Conservation (phyloP, 2,329 filamentous ascomycete genomes). For the Alternaria novae-zelandiae region DNA sequence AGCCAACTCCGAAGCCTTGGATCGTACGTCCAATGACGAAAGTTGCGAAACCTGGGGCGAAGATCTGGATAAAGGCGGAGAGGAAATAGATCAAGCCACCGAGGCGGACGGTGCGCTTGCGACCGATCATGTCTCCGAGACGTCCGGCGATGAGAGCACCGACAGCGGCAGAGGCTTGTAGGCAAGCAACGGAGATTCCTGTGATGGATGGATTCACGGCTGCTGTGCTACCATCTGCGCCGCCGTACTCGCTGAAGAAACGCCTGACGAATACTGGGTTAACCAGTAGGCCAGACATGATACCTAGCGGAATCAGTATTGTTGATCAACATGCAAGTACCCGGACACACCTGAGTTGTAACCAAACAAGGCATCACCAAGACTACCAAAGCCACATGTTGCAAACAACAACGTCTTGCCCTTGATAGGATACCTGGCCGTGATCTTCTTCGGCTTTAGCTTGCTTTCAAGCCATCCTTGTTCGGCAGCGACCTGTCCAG, state of each 20-base stretch:
- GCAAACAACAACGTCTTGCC: conserved; percentile 46
- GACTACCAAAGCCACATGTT: conserved; percentile 50
- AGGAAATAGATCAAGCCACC: conserved; percentile 49
- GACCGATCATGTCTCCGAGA: conserved; percentile 47
- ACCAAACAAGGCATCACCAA: conserved; percentile 52
- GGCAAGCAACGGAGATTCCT: conserved; percentile 47
- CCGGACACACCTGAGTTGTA: conserved; percentile 47
- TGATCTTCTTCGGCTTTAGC: conserved; percentile 47
- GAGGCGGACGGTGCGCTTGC: conserved; percentile 47
- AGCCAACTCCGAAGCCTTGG: conserved; percentile 45
- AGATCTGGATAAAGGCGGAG: conserved; percentile 48
- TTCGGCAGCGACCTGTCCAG: conserved; percentile 27
- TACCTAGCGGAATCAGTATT: conserved; percentile 35
- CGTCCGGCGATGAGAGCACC: conserved; percentile 45
- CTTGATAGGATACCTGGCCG: conserved; percentile 48
- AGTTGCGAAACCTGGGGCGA: conserved; percentile 43
- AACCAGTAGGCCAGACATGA: conserved; percentile 51
- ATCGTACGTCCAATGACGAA: conserved; percentile 46
- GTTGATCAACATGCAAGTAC: neutral
- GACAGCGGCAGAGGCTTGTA: conserved; percentile 47
- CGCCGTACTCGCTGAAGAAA: conserved; percentile 50
- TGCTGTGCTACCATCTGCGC: conserved; percentile 42
- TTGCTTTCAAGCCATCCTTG: conserved; percentile 43
- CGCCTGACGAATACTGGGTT: conserved; percentile 50
- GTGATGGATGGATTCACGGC: conserved; percentile 48